Evolutionary conservation across 1,139 yeast species (phyloP), one percentile per base, ranked within the genome.

Genomic region (Suhomyces coccinellae): DNA sequence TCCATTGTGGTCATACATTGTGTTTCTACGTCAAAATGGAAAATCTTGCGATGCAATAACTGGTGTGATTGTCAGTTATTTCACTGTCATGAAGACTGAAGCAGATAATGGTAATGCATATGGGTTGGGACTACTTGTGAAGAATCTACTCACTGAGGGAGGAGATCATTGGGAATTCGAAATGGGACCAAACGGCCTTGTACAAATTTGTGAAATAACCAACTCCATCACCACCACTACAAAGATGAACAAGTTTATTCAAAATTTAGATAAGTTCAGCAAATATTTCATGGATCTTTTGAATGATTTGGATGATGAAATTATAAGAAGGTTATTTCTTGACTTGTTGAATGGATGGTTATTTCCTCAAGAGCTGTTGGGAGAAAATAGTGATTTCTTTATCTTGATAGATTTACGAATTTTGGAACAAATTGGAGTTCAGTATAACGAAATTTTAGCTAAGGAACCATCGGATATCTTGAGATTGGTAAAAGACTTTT

Each of bases 391-490:
- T 11, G 44, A 52, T n/a, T 75, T 84, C 46, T 56, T 75, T 14
- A 73, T 79, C 36, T 66, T 89, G 38, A 68, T 82, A 6, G 85
- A 86, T 57, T 69, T 87, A 48, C 79, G 85, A 48, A 59, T 88
- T 14, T 65, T 90, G 40, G 93, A 89, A 55, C 66, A 69, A 15
- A 63, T 88, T 36, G 80, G 83, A n/a, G 76, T 75, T 13, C 72
- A 72, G 26, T 85, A 85, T 53, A 84, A 80, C 49, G 80, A 82
- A 9, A 75, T 74, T 37, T 63, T 91, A 32, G 76, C 88, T 10
- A 77, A 77, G 31, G 79, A 85, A 3, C 86, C 95, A 0, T 61
- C 62, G 6, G 87, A 83, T 44, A 73, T 85, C 49, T 66, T 87
- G 24, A 68, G 67, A 14, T 73, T 87, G 22, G 77, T 86, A 1